These are phyloP conservation scores for Sclerotinia minor DNA, from an alignment of 2,329 filamentous ascomycete species.

Conservation along the genomic window DNA sequence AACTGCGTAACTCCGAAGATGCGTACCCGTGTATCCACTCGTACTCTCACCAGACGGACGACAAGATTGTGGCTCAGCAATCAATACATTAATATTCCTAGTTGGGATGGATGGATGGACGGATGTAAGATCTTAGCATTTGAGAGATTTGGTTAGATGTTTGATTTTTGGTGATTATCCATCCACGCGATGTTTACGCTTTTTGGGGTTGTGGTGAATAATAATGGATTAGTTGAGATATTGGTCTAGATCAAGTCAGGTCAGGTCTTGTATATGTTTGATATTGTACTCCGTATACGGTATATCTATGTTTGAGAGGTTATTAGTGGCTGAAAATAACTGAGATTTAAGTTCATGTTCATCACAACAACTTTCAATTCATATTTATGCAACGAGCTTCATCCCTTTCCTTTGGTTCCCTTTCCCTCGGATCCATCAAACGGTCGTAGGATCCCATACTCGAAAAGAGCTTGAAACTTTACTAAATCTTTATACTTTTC, in stretches of 20 bases:
- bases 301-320: constrained; percentile 5
- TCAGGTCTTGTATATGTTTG: neutral
- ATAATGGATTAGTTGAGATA: neutral
- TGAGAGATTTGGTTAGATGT: neutral
- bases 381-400: neutral
- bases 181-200: constrained; percentile 1
- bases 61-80: neutral
- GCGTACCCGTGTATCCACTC: neutral
- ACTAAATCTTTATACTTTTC: neutral
- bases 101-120: neutral
- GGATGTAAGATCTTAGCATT: neutral
- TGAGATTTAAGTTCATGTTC: constrained; percentile 2
- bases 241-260: neutral
- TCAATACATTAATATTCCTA: neutral
- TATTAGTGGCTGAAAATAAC: neutral
- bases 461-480: neutral
- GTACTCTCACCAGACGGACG: neutral
- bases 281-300: neutral
- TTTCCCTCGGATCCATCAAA: constrained; percentile 1
- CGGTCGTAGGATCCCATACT: neutral
- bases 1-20: neutral
- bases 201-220: neutral
- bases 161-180: too few relatives aligned
- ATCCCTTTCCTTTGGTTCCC: neutral
- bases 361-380: neutral